Evolutionary conservation across 108 stramenopile genomes (phyloP).

Genomic region (Cyclostephanos tholiformis): DNA sequence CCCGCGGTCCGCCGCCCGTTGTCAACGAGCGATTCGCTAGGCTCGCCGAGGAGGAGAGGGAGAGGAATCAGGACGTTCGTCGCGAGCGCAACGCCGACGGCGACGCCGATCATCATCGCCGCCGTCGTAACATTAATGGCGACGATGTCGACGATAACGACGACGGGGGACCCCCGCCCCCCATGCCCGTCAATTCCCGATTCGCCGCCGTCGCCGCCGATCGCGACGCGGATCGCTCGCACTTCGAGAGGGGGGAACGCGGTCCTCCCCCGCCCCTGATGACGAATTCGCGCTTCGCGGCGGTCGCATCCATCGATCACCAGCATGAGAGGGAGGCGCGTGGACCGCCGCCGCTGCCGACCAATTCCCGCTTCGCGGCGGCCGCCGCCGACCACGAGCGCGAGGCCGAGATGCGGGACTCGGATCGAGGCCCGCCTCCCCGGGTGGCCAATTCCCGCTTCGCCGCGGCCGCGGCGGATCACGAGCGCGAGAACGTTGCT

Average conservation of each 20-base stretch:
- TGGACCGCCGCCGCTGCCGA: slow-evolving; percentile 34
- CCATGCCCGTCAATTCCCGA: slow-evolving; percentile 47
- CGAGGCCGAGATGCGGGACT: slow-evolving; percentile 19
- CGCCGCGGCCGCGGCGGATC: slow-evolving; percentile 54
- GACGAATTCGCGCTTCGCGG: slow-evolving; percentile 70
- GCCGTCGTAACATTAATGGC: not conserved
- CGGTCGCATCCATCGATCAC: slow-evolving; percentile 41
- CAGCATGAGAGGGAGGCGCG: slow-evolving; percentile 20
- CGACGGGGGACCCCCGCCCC: slow-evolving; percentile 24
- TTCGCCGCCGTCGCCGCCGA: slow-evolving; percentile 49
- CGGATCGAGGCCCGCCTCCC: slow-evolving; percentile 63
- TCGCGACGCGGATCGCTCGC: slow-evolving; percentile 18
- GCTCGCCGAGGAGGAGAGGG: slow-evolving; percentile 70
- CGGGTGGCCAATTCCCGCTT: slow-evolving; percentile 61
- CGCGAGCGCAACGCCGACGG: slow-evolving; percentile 11
- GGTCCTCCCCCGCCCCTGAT: slow-evolving; percentile 62
- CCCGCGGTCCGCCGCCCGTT: slow-evolving; percentile 65
- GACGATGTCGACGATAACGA: slow-evolving; percentile 21
- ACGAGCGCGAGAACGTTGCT: slow-evolving; percentile 40
- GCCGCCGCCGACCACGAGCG: slow-evolving; percentile 28
- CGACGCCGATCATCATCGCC: not conserved
- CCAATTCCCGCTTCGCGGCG: slow-evolving; percentile 60
- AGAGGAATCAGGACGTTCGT: slow-evolving; percentile 38
- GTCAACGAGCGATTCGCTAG: slow-evolving; percentile 69
- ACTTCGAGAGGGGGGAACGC: slow-evolving; percentile 26